Base-by-base conservation (phyloP, 352 stramenopile species). In the Phytopythium boreale region DNA sequence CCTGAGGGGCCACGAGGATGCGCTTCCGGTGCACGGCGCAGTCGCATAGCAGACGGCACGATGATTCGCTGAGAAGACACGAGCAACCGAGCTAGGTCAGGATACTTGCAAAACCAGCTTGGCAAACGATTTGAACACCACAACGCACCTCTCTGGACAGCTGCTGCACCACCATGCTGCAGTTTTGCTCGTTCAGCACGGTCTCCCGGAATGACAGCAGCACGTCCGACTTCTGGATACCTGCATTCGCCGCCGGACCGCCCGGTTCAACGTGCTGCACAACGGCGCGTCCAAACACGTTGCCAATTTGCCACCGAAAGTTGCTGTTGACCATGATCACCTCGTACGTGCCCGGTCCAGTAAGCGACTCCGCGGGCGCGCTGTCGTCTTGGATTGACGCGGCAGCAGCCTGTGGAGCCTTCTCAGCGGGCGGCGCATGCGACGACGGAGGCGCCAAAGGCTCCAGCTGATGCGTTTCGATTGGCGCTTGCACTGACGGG, bases 171-270 rank as follows among this genome's bases (percentile, higher is more conserved):
- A 93, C 83, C 17, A 80, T 77, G 36, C 70, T 68, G 66, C 85
- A 93, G 65, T 93, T 95, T 50, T 88, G 72, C 57, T 92, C 82
- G 29, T 80, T 93, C 36, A 96, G 58, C 22, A 92, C 68, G 1
- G 80, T 84, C 63, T 90, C 84, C 0, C 83, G 69, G 67, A 93
- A 91, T 34, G 76, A 82, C 17, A 96, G 71, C 41, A 96, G 68
- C 47, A 96, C 87, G 31, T 96, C 87, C 6, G 87, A 86, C 70
- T 96, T 96, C 64, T 92, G 85, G 55, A 96, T 83, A 3, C 86
- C 84, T 29, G 80, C 85, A 51, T 78, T 72, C 14, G 81, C 84
- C 0, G 87, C 87, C 26, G 86, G 77, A 2, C 87, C 87, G 11
- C 67, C 68, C 20, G 81, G 75, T 7, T 91, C 79, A 22, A 96